A percentile compares a stretch with the other conserved stretches of the same genome.
Evolutionary conservation across 306 rosid genomes (phyloP).

Genomic region (Pterocarpus macrocarpus): DNA sequence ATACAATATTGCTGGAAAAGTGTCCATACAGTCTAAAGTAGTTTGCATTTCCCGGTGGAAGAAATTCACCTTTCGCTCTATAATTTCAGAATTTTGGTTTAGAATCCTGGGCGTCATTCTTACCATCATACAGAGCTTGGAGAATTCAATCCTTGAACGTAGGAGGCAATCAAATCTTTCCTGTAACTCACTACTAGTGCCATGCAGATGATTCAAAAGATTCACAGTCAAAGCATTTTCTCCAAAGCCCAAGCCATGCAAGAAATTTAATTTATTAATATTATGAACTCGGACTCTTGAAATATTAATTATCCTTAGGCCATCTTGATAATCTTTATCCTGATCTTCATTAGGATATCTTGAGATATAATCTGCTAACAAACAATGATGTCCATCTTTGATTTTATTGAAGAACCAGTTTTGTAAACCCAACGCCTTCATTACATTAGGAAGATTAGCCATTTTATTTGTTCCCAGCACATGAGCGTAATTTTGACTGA

Average conservation of each 20-base stretch:
- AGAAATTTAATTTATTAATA: conserved; percentile 63
- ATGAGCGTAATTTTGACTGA: conserved; percentile 51
- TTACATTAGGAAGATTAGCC: conserved; percentile 69
- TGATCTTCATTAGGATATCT: conserved; percentile 54
- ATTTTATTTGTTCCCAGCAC: conserved; percentile 71
- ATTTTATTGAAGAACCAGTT: conserved; percentile 67
- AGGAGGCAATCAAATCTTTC: conserved; percentile 73
- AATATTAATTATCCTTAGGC: conserved; percentile 52
- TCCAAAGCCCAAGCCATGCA: conserved; percentile 77
- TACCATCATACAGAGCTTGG: conserved; percentile 64
- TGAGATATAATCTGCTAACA: conserved; percentile 54
- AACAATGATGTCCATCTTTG: conserved; percentile 44
- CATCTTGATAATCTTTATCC: conserved; percentile 48
- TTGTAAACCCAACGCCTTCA: conserved; percentile 71
- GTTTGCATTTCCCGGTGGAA: conserved; percentile 59
- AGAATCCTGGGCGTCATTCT: conserved; percentile 56
- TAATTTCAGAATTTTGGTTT: conserved; percentile 59
- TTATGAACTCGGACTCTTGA: conserved; percentile 50
- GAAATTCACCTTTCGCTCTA: conserved; percentile 63
- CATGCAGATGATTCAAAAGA: conserved; percentile 59
- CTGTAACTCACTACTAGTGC: conserved; percentile 53
- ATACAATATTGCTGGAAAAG: conserved; percentile 62
- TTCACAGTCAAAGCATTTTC: conserved; percentile 67
- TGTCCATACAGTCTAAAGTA: conserved; percentile 51
- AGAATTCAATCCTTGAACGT: conserved; percentile 57